Percentiles rank a stretch among this genome's conserved stretches.
Evolutionary conservation across 1,284 basidiomycete genomes (phyloP).

Genomic region (Chalciporus piperatoides): DNA sequence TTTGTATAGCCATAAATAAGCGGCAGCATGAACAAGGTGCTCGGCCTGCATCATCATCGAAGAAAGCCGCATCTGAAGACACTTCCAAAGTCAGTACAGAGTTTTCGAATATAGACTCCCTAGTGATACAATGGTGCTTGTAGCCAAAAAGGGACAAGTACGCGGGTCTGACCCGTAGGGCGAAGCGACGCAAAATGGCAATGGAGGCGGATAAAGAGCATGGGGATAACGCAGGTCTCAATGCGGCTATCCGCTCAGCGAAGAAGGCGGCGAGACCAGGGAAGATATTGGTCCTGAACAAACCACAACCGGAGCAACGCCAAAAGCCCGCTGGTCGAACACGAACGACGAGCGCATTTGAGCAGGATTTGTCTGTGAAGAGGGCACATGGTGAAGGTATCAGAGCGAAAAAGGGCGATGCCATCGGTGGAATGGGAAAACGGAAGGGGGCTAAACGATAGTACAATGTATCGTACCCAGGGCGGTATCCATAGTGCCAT

Average conservation of each 20-base stretch:
- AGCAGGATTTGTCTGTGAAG: constrained; percentile 40
- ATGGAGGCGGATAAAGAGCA: constrained; percentile 72
- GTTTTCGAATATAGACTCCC: neutral
- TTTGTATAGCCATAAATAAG: constrained; percentile 63
- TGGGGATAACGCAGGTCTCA: constrained; percentile 52
- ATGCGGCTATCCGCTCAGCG: constrained; percentile 77
- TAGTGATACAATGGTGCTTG: constrained; percentile 10
- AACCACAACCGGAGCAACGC: constrained; percentile 17
- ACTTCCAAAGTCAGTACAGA: constrained; percentile 19
- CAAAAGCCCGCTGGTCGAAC: constrained; percentile 23
- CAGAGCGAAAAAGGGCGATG: constrained; percentile 48
- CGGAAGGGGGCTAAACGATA: constrained; percentile 43
- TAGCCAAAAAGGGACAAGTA: constrained; percentile 82
- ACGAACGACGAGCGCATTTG: constrained; percentile 35
- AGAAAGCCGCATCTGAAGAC: constrained; percentile 22
- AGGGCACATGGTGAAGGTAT: constrained; percentile 38
- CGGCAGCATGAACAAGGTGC: constrained; percentile 62
- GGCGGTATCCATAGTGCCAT: neutral
- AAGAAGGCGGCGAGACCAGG: constrained; percentile 70
- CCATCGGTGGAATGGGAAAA: constrained; percentile 47
- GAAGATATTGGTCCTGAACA: constrained; percentile 37
- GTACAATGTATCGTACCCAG: constrained; percentile 1
- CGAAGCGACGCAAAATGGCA: constrained; percentile 83
- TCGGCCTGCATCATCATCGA: constrained; percentile 31
- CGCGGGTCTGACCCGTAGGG: constrained; percentile 78